Evolutionary conservation across 106 monocot species (phyloP).

Genomic region (Platanthera guangdongensis): DNA sequence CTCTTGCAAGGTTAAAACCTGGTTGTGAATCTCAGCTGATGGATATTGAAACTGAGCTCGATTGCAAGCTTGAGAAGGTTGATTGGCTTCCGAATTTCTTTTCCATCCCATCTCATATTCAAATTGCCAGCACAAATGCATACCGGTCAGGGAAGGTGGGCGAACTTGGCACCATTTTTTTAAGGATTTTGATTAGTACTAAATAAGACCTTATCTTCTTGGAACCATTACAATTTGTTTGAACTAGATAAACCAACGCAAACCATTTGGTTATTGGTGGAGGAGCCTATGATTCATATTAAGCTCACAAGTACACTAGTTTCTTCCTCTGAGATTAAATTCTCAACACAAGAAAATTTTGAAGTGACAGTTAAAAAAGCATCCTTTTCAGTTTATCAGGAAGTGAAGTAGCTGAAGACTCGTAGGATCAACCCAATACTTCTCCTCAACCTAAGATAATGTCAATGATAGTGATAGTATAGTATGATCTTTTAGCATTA

Average conservation of each 20-base stretch:
- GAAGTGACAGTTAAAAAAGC: too few species aligned
- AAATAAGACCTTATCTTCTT: background rate
- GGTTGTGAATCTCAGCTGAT: constrained; percentile 37
- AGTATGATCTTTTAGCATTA: background rate
- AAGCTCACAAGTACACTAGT: too few species aligned
- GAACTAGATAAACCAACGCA: too few species aligned
- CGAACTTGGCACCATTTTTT: background rate
- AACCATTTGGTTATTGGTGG: too few species aligned
- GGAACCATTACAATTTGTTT: too few species aligned
- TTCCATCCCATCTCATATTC: constrained; percentile 56
- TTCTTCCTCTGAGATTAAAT: too few species aligned
- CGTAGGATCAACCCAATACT: background rate
- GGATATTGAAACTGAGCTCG: constrained; percentile 58
- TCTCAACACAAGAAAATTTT: too few species aligned
- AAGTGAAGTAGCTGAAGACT: background rate
- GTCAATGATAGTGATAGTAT: background rate
- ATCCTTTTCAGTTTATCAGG: background rate
- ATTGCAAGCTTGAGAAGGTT: constrained; percentile 43
- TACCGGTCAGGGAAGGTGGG: constrained; percentile 70
- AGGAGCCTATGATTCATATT: too few species aligned
- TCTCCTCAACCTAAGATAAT: background rate
- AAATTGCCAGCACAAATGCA: constrained; percentile 58
- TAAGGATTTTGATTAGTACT: background rate
- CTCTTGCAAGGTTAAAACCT: constrained; percentile 54
- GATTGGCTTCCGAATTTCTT: constrained; percentile 70